Percentiles rank a stretch among this genome's conserved stretches.
These are phyloP conservation scores for Fusarium sp. DNA, from an alignment of 2,329 filamentous ascomycete species.

Conservation along the genomic window DNA sequence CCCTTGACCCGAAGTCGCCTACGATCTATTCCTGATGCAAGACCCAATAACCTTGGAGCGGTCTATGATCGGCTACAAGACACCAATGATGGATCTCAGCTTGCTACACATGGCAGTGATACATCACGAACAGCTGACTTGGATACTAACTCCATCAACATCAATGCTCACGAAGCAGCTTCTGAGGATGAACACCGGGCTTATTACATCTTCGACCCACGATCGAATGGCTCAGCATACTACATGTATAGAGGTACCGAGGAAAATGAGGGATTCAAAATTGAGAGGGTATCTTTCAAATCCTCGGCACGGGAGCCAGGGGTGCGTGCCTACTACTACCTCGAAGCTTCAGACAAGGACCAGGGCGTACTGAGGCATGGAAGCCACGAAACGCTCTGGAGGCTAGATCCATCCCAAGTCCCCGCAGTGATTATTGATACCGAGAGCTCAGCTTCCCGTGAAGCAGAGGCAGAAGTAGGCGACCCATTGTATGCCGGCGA, in stretches of 20 bases:
- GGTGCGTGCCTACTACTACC: slow-evolving; percentile 17
- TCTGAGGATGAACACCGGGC: background rate
- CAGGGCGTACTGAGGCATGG: background rate
- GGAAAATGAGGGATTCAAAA: slow-evolving; percentile 6
- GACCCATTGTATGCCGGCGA: slow-evolving; percentile 14
- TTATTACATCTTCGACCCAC: slow-evolving; percentile 37
- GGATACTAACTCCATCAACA: background rate
- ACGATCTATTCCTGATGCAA: slow-evolving; percentile 15
- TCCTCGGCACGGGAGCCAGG: slow-evolving; percentile 6
- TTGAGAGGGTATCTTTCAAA: slow-evolving; percentile 25
- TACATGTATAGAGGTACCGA: slow-evolving; percentile 24
- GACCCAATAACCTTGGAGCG: slow-evolving; percentile 20
- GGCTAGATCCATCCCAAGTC: background rate
- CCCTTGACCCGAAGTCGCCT: slow-evolving; percentile 22
- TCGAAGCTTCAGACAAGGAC: slow-evolving; percentile 26
- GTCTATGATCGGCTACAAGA: slow-evolving; percentile 8
- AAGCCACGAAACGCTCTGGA: slow-evolving; percentile 19
- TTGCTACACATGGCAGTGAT: slow-evolving; percentile 30
- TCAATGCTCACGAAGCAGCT: background rate
- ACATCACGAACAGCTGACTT: slow-evolving; percentile 3
- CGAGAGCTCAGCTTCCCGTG: background rate
- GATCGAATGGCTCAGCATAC: slow-evolving; percentile 22
- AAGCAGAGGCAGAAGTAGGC: background rate
- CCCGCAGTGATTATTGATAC: background rate
- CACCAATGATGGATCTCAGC: slow-evolving; percentile 20